Evolutionary conservation across 2,329 filamentous ascomycete genomes (phyloP).

Genomic region (Botrytis medusae): DNA sequence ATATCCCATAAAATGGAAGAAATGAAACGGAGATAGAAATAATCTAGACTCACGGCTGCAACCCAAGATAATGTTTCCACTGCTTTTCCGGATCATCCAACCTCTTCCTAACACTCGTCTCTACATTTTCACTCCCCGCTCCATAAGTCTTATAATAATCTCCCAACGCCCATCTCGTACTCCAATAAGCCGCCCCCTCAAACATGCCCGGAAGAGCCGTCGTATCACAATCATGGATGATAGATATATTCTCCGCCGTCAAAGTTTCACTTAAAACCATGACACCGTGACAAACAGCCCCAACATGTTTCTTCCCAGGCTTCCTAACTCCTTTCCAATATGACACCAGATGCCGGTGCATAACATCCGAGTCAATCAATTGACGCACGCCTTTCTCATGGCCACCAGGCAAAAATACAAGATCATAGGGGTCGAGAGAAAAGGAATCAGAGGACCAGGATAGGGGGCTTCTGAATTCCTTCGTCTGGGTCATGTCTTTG

Average conservation of each 20-base stretch:
- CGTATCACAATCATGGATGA: constrained; percentile 49
- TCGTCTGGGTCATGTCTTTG: constrained; percentile 45
- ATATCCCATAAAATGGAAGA: background rate
- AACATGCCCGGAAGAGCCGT: constrained; percentile 51
- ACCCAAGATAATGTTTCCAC: constrained; percentile 47
- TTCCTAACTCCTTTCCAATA: constrained; percentile 51
- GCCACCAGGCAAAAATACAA: constrained; percentile 53
- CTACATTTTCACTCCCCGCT: constrained; percentile 49
- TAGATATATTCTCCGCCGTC: constrained; percentile 39
- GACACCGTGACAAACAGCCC: constrained; percentile 54
- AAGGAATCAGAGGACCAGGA: constrained; percentile 49
- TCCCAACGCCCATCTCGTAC: constrained; percentile 49
- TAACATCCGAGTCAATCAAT: constrained; percentile 49
- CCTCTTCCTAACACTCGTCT: constrained; percentile 47
- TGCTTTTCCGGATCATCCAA: constrained; percentile 45
- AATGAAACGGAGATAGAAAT: background rate
- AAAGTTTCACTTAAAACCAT: constrained; percentile 50
- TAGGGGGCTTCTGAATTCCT: constrained; percentile 46
- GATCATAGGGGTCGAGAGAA: constrained; percentile 47
- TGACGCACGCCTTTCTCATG: constrained; percentile 54
- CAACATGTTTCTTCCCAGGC: constrained; percentile 47
- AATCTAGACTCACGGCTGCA: constrained; percentile 45
- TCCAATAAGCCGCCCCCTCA: constrained; percentile 51
- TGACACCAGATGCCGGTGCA: constrained; percentile 47
- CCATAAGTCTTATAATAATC: constrained; percentile 60